Base-by-base conservation (phyloP, 352 stramenopile genomes). In the Phytophthora pistaciae region DNA sequence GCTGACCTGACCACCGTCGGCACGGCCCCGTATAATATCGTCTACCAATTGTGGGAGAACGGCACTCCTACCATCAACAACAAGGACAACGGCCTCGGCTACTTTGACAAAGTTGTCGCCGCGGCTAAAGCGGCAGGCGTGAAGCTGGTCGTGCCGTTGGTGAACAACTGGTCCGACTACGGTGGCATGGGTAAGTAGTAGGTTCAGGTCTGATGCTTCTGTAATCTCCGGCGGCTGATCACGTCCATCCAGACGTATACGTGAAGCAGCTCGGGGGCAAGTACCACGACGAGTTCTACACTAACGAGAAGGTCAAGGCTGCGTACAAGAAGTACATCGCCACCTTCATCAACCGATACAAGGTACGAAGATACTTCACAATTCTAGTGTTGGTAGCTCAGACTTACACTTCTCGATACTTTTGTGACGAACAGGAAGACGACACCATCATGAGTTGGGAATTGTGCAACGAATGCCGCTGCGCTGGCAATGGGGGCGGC, bases 151-250 rank as follows among this genome's bases (percentile, higher is more conserved):
- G 36, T 44, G 11, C 36, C 36, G 36, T 13, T 77, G 16, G 74
- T 79, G 31, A 79, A 79, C 72, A 79, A 77, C 5, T 79, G 72
- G 72, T 76, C 72, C 10, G 72, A 77, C 60, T 77, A 79, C 58
- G 72, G 72, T 21, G 72, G 72, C 53, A 79, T 76, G 36, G 67
- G 70, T 77, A 20, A 11, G 44, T 13, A 11, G 44, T 13, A 10
- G 16, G 44, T 23, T 20, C 9, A 20, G 3, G 18, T 23, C 18
- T 23, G 5, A 6, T 3, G 9, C 3, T 18, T 44, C 14, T 6
- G 18, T 25, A 49, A 8, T 49, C 14, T 50, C 16, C n/a, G 44
- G 11, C 16, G n/a, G 9, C 44, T 50, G 18, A 50, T 11, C 18
- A 9, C 9, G 5, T 23, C 14, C 9, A 8, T 20, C 5, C 13